Base-by-base conservation (phyloP, 1,139 yeast genomes). In the Magnusiomyces ingens region DNA sequence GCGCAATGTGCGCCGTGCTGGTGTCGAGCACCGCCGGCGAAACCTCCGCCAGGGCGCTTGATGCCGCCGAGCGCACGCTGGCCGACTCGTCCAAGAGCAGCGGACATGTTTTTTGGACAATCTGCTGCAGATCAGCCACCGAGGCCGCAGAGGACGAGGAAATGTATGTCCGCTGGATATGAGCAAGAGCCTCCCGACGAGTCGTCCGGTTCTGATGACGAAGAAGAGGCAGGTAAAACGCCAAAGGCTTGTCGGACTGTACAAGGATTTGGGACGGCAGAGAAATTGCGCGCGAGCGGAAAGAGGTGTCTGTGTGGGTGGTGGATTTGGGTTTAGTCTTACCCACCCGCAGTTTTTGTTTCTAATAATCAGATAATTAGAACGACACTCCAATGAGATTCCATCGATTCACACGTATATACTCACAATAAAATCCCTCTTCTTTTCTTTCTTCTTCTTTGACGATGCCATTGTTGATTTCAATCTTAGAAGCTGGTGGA, bases 301-400 rank as follows among this genome's bases (percentile, higher is more conserved):
- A 91, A 0, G 93, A 83, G 0, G 96, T 88, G 62, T 86, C 93
- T 4, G 99, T 93, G 56, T 77, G 80, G 66, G 88, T 89, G 37
- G 81, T 79, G 2, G 91, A 81, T 58, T 79, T 80, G 6, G 81
- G 81, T 32, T 81, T 80, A 1, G 85, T 75, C 69, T 93, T 93
- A 54, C 99, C 99, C 43, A 93, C 98, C 65, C 79, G 85, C 50
- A 93, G 78, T 73, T 89, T 91, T 57, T 84, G 79, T 72, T 91
- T 93, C 66, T 75, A 43, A 8, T 3, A 17, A 17, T 8, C 12
- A 40, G n/a, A 4, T 6, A 32, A 17, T 47, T 13, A 36, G 41
- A 26, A 44, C 42, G 36, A n/a, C 29, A 47, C 26, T 18, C 11
- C 19, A 5, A 12, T 4, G n/a, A 3, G 35, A 40, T 35, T 26